Evolutionary conservation across 495 filamentous ascomycete genomes (phyloP), one percentile per base, ranked within the genome.

Genomic region (Tuber calosporum): DNA sequence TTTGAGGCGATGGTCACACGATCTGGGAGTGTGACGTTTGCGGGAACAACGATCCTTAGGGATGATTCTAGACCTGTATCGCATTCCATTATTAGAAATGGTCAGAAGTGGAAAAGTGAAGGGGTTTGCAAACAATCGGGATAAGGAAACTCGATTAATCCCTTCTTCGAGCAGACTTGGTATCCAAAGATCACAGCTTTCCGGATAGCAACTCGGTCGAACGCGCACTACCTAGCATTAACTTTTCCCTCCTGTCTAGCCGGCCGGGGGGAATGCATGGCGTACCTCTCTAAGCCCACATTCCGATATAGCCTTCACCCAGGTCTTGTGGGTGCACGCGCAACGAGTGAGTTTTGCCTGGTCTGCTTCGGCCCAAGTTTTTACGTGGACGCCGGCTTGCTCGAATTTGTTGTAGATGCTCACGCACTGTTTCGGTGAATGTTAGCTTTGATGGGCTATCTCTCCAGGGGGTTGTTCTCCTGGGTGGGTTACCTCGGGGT

Each of bases 111-210:
- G 53, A 30, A 11, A 15, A 4, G 3, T 30, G 11, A 30, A 38
- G 19, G 40, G 22, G 30, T 11, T 17, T 36, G 19, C 42, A 39
- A 68, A 73, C 72, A 15, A 30, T 69, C 40, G 34, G 69, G 34
- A 38, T 73, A 73, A 9, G 72, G 72, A 38, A 69, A 73, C 30
- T 73, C 72, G 20, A 69, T 69, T n/a, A 69, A 48, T 69, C 72
- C 72, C 34, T 73, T 73, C 72, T 69, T 73, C 41, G 66, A 73
- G 72, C 72, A 73, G 19, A 73, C 66, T 30, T 73, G 66, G 41
- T 69, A 73, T 58, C 72, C 72, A 38, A 73, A 73, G 36, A 73
- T 4, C 3, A 58, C 53, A 15, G 53, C n/a, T 30, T 58, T n/a
- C n/a, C 30, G 66, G 20, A 69, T 69, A 45, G 72, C 66, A 4